Evolutionary conservation across 2,329 filamentous ascomycete species (phyloP).

Genomic region (Trichoderma lentiforme): DNA sequence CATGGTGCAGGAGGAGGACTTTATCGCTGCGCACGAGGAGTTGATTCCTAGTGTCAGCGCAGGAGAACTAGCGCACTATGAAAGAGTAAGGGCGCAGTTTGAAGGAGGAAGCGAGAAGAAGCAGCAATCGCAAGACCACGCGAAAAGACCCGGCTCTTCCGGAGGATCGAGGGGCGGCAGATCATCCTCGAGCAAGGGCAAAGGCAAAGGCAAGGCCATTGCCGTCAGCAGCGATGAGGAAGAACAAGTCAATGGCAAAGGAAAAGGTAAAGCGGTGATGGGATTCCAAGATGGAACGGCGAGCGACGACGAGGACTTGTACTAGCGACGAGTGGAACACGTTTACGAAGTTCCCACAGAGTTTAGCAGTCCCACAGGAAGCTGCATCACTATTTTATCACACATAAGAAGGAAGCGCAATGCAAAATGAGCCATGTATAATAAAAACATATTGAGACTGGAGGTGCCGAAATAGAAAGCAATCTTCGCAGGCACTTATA

Average conservation of each 20-base stretch:
- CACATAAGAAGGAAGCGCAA: not conserved
- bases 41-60: constrained; percentile 91
- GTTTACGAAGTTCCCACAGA: not conserved
- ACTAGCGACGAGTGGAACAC: constrained; percentile 34
- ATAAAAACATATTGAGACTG: not conserved
- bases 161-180: constrained; percentile 35
- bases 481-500: not conserved
- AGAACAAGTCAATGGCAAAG: constrained; percentile 40
- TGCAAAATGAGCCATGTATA: not conserved
- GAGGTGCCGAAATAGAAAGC: not conserved
- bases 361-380: not conserved
- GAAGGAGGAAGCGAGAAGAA: constrained; percentile 55
- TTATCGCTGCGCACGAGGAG: constrained; percentile 74
- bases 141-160: not conserved
- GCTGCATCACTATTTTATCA: not conserved
- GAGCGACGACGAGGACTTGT: constrained; percentile 56
- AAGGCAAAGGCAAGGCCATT: constrained; percentile 35
- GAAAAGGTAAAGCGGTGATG: constrained; percentile 55
- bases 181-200: constrained; percentile 36
- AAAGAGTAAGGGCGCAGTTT: constrained; percentile 76
- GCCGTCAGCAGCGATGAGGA: constrained; percentile 33
- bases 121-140: constrained; percentile 22
- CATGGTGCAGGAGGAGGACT: constrained; percentile 85
- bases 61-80: constrained; percentile 89
- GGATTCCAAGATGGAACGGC: constrained; percentile 52